phyloP scores from a whole-genome alignment of 345 rosid species.

The Corchorus capsularis region DNA sequence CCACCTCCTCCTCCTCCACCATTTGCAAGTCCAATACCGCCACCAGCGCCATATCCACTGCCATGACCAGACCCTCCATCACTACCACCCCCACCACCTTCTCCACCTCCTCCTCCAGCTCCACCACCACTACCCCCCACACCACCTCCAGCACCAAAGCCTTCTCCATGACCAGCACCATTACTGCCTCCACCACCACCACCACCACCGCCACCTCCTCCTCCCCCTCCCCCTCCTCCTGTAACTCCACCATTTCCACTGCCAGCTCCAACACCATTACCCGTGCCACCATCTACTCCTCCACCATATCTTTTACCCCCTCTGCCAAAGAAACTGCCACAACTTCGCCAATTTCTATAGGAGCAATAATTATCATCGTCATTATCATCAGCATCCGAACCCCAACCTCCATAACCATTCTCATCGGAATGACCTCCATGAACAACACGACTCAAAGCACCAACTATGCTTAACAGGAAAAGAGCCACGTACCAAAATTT shows the following conservation, averaged over 20 bases:
- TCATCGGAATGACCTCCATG: slow-evolving; percentile 29
- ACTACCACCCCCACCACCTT: slow-evolving; percentile 22
- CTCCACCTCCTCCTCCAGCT: slow-evolving; percentile 28
- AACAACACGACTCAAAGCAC: slow-evolving; percentile 25
- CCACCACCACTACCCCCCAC: slow-evolving; percentile 20
- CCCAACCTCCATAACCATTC: slow-evolving; percentile 23
- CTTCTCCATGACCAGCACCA: slow-evolving; percentile 22
- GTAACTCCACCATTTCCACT: slow-evolving; percentile 12
- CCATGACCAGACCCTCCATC: slow-evolving; percentile 26
- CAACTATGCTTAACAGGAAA: slow-evolving; percentile 32
- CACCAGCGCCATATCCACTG: slow-evolving; percentile 28
- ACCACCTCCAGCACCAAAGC: slow-evolving; percentile 29
- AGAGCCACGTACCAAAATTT: slow-evolving; percentile 26
- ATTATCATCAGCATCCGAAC: slow-evolving; percentile 13
- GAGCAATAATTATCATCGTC: slow-evolving; percentile 37
- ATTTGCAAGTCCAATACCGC: slow-evolving; percentile 23
- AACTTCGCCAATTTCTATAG: slow-evolving; percentile 48
- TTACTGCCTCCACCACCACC: slow-evolving; percentile 16
- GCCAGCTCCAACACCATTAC: slow-evolving; percentile 9
- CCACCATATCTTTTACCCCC: slow-evolving; percentile 7
- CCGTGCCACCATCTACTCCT: not conserved
- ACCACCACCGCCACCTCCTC: not conserved
- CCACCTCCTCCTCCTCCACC: slow-evolving; percentile 36
- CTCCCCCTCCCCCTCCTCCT: slow-evolving; percentile 13
- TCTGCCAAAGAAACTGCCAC: slow-evolving; percentile 47